phyloP scores from a whole-genome alignment of 1,284 basidiomycete species.

The Sporisorium reilianum region DNA sequence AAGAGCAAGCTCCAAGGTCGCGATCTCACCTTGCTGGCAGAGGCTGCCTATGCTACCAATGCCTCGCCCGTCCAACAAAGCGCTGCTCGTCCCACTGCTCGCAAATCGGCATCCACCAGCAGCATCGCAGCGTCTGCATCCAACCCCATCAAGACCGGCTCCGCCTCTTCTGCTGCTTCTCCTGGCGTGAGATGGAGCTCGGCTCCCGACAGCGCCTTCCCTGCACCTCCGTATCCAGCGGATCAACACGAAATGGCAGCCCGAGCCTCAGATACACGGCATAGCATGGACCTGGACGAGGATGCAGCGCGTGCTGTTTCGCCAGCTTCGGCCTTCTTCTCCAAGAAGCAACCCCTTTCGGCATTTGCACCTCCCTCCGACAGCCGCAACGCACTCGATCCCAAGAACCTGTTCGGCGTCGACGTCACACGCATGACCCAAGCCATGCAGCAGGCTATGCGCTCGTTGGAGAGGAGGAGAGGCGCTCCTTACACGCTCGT shows the following conservation, averaged over 20 bases:
- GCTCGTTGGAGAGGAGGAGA: conserved; percentile 37
- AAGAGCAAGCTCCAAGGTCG: conserved; percentile 53
- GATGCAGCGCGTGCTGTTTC: conserved; percentile 11
- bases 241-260: conserved; percentile 7
- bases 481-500: conserved; percentile 51
- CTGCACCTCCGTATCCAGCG: conserved; percentile 10
- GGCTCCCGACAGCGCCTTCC: conserved; percentile 32
- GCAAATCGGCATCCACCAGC: conserved; percentile 27
- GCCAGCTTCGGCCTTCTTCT: conserved; percentile 22
- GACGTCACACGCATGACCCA: conserved; percentile 45
- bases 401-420: conserved; percentile 46
- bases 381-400: conserved; percentile 29
- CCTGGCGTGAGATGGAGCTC: conserved; percentile 51
- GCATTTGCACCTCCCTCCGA: conserved; percentile 15
- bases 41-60: conserved; percentile 47
- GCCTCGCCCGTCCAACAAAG: conserved; percentile 21
- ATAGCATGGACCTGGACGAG: conserved; percentile 18
- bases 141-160: conserved; percentile 3
- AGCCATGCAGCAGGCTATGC: conserved; percentile 52
- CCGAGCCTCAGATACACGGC: neutral
- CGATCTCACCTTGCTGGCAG: conserved; percentile 45
- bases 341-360: conserved; percentile 21
- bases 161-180: conserved; percentile 19
- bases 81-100: conserved; percentile 18
- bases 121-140: conserved; percentile 7